Evolutionary conservation across 2,329 filamentous ascomycete genomes (phyloP), one percentile per base, ranked within the genome.

Genomic region (Lachnellula subtilissima): DNA sequence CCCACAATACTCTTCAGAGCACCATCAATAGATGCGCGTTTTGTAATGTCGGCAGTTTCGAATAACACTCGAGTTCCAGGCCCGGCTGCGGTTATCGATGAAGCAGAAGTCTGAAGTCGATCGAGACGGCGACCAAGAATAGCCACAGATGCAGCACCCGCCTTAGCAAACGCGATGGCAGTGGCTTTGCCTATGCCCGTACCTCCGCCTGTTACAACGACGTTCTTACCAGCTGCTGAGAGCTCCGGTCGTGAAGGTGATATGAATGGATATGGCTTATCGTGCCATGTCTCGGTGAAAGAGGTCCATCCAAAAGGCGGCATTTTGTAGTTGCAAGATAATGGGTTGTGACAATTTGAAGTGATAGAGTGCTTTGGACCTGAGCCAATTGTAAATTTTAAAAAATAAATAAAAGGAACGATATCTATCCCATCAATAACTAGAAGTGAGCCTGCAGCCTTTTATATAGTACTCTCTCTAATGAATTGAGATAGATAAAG

Each of bases 211-310:
- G 56, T 55, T 12, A 58, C 43, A 22, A 58, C 17, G 23, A 58
- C 48, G 46, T 25, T 48, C 42, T 58, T 58, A 15, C 58, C 55
- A n/a, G 39, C 46, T 12, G 49, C 42, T 4, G 28, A 46, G 25
- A 55, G 55, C 15, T 52, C 39, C 11, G 52, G 48, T 14, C 48
- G 28, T 11, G 59, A 50, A 8, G 68, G 68, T 2, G 58, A 64
- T 49, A 70, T 69, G 39, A 60, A 58, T 9, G 64, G 49, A 50
- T 72, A 70, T 4, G 67, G 49, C 25, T 52, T 48, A 23, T 62
- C 57, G 56, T 70, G 70, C 56, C 60, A 69, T 35, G 55, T 58
- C 46, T 22, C 25, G 14, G 47, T 49, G 47, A 49, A 49, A 47
- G 43, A 47, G 43, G 22, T 25, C 17, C n/a, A 47, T 47, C 22